Evolutionary conservation across 1,139 yeast genomes (phyloP), one percentile per base, ranked within the genome.

Genomic region (Blastobotrys ciferrii): DNA sequence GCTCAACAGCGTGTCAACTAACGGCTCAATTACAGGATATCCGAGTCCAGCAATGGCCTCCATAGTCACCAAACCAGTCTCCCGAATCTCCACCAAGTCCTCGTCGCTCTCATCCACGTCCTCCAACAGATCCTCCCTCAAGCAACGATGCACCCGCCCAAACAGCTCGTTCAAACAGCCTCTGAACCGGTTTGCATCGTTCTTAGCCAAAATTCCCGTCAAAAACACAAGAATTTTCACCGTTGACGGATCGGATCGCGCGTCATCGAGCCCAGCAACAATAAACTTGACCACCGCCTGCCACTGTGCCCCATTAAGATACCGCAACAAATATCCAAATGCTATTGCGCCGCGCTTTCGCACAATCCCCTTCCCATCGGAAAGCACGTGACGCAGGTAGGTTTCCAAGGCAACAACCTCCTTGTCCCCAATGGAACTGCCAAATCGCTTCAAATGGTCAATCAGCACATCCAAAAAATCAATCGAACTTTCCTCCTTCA

Each of bases 391-490:
- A 17, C 58, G 47, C 32, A 67, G 55, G 13, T 57, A 52, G 4
- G 43, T 40, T 6, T 75, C 68, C 3, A 78, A 64, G 18, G 62
- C 59, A 1, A 56, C 57, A 11, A 77, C 59, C 51, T 82, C 84
- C 0, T 66, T 60, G 1, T 62, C 55, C 0, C 71, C 59, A 42
- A 87, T 70, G 9, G 71, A 72, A 25, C 68, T 62, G 1, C 89
- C 88, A 52, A 81, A 70, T 49, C 75, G 72, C 51, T 74, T 75
- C 43, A 83, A 67, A 37, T 84, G 60, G 57, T 84, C 89, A 25
- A 76, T 73, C 44, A 84, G 66, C 4, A 84, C 75, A 60, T 86
- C 95, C 57, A 84, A 75, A 33, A 77, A 71, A 56, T 85, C 92
- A 40, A 83, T 73, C 0, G 80, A 71, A 9, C 59, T 53, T 11